Base-by-base conservation (phyloP, 2,329 filamentous ascomycete genomes). In the Fusarium coicis region DNA sequence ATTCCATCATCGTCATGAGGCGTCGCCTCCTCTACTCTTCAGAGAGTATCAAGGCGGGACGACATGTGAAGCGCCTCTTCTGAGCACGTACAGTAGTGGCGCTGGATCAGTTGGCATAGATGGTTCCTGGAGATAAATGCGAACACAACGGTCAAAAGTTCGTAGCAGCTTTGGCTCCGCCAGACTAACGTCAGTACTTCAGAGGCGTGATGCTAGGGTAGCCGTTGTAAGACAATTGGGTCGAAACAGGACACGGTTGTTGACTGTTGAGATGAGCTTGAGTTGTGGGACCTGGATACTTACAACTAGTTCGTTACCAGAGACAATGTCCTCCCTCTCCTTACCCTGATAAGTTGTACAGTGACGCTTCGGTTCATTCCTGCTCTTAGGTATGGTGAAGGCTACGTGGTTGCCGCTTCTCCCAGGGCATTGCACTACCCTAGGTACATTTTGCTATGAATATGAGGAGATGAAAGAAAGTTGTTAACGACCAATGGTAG, bases 131-230 rank as follows among this genome's bases (percentile, higher is more conserved):
- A 50, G 58, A 61, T 46, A 57, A 54, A 62, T 66, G 63, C 70
- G 66, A 74, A 68, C 66, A 58, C 49, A 77, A 77, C 75, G 72
- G 67, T 70, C 66, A 59, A 75, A 57, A 63, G 68, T 75, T 67
- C 28, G 49, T 54, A 57, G 49, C 54, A 46, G 60, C 52, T 30
- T 52, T 72, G 64, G 50, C 63, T 73, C 72, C 63, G 63, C 62
- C 58, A 56, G 43, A 43, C 64, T 72, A 57, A 49, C 28, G 49
- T 66, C 36, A 37, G 39, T 23, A 68, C 32, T 62, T 63, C 39
- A 66, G 49, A 61, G 63, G 47, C 56, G 47, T 40, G 44, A 34
- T 32, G 36, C 36, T 64, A 59, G 26, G 55, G 53, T 65, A 42
- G 43, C 47, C 32, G 47, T 69, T 69, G 54, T 32, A 42, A 68